Base-by-base conservation (phyloP, 352 stramenopile genomes). In the Pythium phragmitis region DNA sequence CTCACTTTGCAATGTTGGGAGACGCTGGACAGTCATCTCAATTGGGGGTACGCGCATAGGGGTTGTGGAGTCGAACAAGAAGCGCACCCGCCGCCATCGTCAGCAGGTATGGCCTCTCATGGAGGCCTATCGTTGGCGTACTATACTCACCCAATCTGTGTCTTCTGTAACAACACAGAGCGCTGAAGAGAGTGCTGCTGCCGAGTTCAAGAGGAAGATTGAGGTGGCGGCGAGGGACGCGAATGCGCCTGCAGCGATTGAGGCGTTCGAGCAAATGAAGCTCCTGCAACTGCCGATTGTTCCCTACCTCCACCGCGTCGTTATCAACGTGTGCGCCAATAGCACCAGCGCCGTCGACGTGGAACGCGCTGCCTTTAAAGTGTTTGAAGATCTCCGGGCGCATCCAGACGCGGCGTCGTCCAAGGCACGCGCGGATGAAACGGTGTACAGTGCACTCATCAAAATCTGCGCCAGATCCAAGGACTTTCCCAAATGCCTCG, bases 221-320 rank as follows among this genome's bases (percentile, higher is more conserved):
- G 71, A 85, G 16, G 57, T 75, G 5, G 69, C 66, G 1, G 57
- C 62, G 14, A 78, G 83, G 28, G 70, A 79, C 21, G 34, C 46
- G 2, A 74, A 82, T 34, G 59, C 65, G 9, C 30, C 53, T 6
- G 42, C 53, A 9, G 78, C 80, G 4, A 82, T 88, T 34, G 49
- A 70, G 4, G 75, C 91, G 16, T 92, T 80, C 60, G 62, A 89
- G 21, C 70, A 92, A 23, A 89, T 94, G 79, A 86, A 88, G 57
- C 23, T 36, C 5, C 16, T 65, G 34, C 21, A 53, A 1, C 21
- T 79, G 7, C 51, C 51, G 8, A 57, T 71, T 21, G 64, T 69
- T 21, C 42, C 57, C 7, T 79, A 79, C 50, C 49, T 79, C n/a
- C 61, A 76, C 47, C 72, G 69, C 34, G 61, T 76, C 8, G 62